These are phyloP conservation scores for Kluyveromyces nonfermentans DNA, from an alignment of 805 yeast species.

Conservation along the genomic window DNA sequence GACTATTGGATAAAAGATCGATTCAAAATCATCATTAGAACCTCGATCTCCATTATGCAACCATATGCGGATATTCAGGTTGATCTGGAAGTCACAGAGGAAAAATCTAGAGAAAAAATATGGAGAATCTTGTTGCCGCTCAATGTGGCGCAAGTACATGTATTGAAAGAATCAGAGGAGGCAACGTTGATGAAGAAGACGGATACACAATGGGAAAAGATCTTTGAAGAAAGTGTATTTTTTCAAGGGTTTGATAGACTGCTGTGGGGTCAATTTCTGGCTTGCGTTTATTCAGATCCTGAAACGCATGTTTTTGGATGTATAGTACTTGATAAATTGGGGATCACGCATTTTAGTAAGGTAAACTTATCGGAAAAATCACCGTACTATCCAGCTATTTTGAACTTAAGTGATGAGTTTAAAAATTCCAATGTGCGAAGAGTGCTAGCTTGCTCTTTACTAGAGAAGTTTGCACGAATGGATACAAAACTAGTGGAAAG, in stretches of 20 bases:
- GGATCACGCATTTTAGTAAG: slow-evolving; percentile 49
- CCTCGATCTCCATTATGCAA: not conserved
- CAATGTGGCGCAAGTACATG: not conserved
- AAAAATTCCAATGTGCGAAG: slow-evolving; percentile 53
- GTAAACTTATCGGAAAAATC: slow-evolving; percentile 52
- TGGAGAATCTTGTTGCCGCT: slow-evolving; percentile 2
- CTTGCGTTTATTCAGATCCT: slow-evolving; percentile 16
- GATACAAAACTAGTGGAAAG: slow-evolving; percentile 20
- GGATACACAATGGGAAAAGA: slow-evolving; percentile 13
- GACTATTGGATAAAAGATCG: not conserved
- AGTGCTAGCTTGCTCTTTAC: slow-evolving; percentile 64
- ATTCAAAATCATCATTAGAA: not conserved
- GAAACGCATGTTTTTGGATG: slow-evolving; percentile 39
- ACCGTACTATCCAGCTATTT: slow-evolving; percentile 69
- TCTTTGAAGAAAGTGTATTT: slow-evolving; percentile 17
- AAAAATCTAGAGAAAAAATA: not conserved
- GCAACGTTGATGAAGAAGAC: not conserved
- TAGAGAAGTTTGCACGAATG: slow-evolving; percentile 58
- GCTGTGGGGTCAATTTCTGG: slow-evolving; percentile 24
- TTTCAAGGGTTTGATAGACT: slow-evolving; percentile 20
- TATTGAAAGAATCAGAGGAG: not conserved
- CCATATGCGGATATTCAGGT: not conserved
- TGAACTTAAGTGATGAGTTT: slow-evolving; percentile 46
- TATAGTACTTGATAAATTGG: slow-evolving; percentile 53
- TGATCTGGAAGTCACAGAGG: not conserved